A percentile compares a stretch with the other conserved stretches of the same genome.
Conservation (phyloP, 169 alveolate genomes). For the Cryptosporidium baileyi region DNA sequence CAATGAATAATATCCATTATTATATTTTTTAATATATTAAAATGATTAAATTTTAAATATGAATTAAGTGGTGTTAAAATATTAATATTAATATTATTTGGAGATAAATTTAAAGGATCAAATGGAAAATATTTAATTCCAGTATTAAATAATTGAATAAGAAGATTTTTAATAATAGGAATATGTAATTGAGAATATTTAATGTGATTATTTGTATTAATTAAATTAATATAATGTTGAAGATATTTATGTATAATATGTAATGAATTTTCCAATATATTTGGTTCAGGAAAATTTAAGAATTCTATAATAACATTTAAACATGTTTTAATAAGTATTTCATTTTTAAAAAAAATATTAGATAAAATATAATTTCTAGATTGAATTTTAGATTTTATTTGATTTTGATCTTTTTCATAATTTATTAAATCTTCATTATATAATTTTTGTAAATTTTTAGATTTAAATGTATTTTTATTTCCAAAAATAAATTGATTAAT, state of each 20-base stretch:
- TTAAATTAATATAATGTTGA: background rate
- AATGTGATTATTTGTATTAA: background rate
- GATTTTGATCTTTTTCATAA: background rate
- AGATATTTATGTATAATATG: constrained; percentile 31
- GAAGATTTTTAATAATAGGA: background rate
- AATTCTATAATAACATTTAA: background rate
- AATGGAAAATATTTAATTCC: constrained; percentile 11
- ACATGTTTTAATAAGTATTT: constrained; percentile 4
- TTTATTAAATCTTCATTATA: background rate
- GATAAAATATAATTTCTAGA: background rate
- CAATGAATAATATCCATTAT: background rate
- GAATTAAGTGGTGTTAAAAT: constrained; percentile 29
- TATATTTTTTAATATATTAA: background rate
- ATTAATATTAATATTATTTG: background rate
- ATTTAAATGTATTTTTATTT: background rate
- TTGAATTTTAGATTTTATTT: background rate
- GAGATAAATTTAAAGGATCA: constrained; percentile 37
- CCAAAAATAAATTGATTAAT: background rate
- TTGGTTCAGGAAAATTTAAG: constrained; percentile 23
- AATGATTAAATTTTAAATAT: background rate
- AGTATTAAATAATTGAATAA: background rate
- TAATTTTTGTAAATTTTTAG: background rate
- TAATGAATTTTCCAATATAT: constrained; percentile 11
- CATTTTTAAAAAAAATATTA: background rate
- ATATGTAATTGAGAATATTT: background rate